Conservation (phyloP, 2,329 filamentous ascomycete species). For the Cephalotrichum gorgonifer region DNA sequence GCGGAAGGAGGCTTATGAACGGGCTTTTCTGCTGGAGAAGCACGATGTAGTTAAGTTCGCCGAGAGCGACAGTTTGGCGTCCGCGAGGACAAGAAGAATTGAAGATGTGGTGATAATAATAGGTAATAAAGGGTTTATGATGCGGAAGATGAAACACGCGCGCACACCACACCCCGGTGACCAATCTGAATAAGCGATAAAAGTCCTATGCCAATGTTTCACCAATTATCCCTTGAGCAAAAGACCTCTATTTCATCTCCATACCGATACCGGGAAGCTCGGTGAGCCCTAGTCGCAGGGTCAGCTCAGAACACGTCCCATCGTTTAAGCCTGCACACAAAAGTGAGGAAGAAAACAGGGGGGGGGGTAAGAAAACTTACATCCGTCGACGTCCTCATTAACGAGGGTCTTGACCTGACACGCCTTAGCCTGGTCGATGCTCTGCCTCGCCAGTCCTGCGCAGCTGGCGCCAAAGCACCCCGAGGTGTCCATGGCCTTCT, state of each 20-base stretch:
- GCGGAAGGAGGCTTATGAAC: no score
- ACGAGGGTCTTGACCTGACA: conserved; percentile 35
- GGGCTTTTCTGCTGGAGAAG: no score
- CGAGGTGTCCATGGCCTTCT: conserved; percentile 11
- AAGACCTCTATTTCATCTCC: not conserved
- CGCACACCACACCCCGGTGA: no score
- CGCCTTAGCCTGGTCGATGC: conserved; percentile 31
- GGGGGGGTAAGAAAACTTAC: conserved; percentile 11
- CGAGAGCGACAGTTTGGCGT: no score
- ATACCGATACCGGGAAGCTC: not conserved
- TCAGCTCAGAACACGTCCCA: not conserved
- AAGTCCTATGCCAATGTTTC: not conserved
- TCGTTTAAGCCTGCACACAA: not conserved
- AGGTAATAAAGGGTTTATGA: no score
- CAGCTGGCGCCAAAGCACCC: conserved; percentile 34
- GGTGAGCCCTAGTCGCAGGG: not conserved
- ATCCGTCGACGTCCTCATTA: conserved; percentile 36
- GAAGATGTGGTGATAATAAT: no score
- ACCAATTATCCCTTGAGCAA: no score
- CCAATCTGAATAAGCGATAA: no score
- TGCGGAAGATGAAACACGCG: no score
- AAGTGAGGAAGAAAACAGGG: no score
- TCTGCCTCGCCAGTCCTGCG: conserved; percentile 33
- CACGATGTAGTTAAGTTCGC: no score
- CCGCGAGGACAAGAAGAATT: no score